A percentile compares a stretch with the other conserved stretches of the same genome.
Evolutionary conservation across 768 basidiomycete genomes (phyloP).

Genomic region (Pisolithus albus): DNA sequence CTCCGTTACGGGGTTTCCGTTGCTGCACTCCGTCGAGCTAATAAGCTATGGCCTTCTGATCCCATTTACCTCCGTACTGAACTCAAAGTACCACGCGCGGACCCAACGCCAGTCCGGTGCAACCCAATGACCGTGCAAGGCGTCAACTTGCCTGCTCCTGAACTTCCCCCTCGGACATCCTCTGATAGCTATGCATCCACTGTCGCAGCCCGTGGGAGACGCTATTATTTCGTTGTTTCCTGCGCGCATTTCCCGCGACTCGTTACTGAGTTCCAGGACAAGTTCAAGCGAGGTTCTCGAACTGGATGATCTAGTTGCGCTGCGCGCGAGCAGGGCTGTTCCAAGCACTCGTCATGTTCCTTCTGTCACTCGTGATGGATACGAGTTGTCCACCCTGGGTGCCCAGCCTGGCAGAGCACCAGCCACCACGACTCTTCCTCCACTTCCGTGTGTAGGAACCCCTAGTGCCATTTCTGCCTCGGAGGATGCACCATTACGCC

Average conservation of each 20-base stretch:
- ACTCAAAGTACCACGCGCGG: background rate
- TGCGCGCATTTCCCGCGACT: conserved; percentile 25
- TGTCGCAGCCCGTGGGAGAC: conserved; percentile 14
- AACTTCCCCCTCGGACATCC: conserved; percentile 1
- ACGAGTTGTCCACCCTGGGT: conserved; percentile 13
- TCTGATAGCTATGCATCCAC: conserved; percentile 11
- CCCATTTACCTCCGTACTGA: conserved; percentile 70
- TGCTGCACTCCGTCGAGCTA: conserved; percentile 75
- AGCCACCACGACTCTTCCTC: background rate
- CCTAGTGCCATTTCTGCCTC: background rate
- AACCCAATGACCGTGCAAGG: background rate
- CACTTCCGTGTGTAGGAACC: background rate
- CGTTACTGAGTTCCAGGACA: conserved; percentile 19
- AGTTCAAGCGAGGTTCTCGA: conserved; percentile 26
- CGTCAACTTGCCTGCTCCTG: background rate
- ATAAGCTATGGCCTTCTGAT: conserved; percentile 92
- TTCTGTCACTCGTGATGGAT: conserved; percentile 1
- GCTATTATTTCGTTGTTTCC: conserved; percentile 20
- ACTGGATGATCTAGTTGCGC: conserved; percentile 12
- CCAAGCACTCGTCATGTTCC: background rate
- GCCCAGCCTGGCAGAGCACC: background rate
- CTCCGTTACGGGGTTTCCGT: conserved; percentile 85
- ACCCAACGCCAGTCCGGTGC: background rate
- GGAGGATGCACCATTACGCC: background rate
- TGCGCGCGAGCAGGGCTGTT: background rate